Conservation (phyloP, 805 yeast genomes). For the Starmerella etchellsii region DNA sequence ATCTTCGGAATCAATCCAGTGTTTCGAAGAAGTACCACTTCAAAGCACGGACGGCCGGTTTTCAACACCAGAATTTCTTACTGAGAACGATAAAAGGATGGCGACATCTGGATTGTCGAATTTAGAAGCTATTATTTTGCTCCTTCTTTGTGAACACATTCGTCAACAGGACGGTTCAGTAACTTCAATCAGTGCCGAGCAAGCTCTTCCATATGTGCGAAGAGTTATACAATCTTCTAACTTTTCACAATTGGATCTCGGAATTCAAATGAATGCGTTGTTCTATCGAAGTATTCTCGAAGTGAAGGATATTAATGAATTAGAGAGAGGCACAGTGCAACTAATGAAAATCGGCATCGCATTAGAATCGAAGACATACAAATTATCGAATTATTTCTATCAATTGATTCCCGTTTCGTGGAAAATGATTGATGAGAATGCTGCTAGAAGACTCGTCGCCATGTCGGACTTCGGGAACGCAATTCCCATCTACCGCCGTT, state of each 20-base stretch:
- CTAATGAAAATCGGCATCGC: conserved; percentile 76
- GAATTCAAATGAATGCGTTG: conserved; percentile 62
- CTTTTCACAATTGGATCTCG: conserved; percentile 47
- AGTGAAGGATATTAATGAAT: conserved; percentile 65
- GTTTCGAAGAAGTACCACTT: conserved; percentile 3
- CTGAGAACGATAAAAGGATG: background rate
- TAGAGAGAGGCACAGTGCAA: conserved; percentile 88
- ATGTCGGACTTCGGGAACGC: conserved; percentile 80
- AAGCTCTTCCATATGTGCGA: conserved; percentile 59
- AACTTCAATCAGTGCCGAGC: conserved; percentile 64
- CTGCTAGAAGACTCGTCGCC: conserved; percentile 79
- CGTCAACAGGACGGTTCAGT: conserved; percentile 55
- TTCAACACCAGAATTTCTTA: conserved; percentile 1
- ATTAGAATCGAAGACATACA: conserved; percentile 22
- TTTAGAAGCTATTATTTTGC: conserved; percentile 59
- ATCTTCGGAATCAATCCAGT: too few relatives aligned
- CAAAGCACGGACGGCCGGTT: conserved; percentile 2
- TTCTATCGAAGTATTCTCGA: conserved; percentile 87
- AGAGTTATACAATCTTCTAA: conserved; percentile 48
- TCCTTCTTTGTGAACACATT: conserved; percentile 52
- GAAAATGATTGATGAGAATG: conserved; percentile 67
- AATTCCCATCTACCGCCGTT: conserved; percentile 70
- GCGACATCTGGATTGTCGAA: conserved; percentile 24
- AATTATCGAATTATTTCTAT: conserved; percentile 45
- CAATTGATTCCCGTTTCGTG: conserved; percentile 66